Conservation (phyloP, 108 stramenopile species). For the Cyclotella distinguenda region DNA sequence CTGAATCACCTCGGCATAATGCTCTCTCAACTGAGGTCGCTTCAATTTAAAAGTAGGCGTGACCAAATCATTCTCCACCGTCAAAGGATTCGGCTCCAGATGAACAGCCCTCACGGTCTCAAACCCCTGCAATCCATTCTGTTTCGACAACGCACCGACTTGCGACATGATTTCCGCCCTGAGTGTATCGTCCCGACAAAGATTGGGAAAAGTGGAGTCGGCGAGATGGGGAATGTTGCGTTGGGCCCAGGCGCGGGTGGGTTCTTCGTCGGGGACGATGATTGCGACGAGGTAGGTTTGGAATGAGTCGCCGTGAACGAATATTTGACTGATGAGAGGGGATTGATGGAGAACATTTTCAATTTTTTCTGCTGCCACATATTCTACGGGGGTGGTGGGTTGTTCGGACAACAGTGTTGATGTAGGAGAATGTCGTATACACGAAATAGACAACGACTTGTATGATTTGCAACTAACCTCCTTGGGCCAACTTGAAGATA, state of each 20-base stretch:
- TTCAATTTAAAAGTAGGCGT: conserved; percentile 98
- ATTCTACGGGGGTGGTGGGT: conserved; percentile 41
- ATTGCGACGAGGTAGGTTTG: conserved; percentile 89
- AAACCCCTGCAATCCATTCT: conserved; percentile 87
- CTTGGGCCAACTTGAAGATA: conserved; percentile 96
- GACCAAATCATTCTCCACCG: conserved; percentile 80
- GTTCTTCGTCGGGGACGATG: conserved; percentile 93
- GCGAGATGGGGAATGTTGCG: conserved; percentile 21
- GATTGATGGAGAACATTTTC: conserved; percentile 90
- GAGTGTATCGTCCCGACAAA: conserved; percentile 70
- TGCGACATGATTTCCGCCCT: conserved; percentile 62
- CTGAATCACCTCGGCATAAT: conserved; percentile 79
- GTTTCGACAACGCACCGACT: conserved; percentile 60
- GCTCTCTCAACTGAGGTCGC: conserved; percentile 71
- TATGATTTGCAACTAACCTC: conserved; percentile 42
- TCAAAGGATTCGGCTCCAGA: conserved; percentile 76
- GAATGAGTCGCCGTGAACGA: conserved; percentile 94
- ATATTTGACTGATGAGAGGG: conserved; percentile 82
- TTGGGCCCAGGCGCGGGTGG: conserved; percentile 56
- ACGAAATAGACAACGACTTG: neutral
- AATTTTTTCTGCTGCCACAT: conserved; percentile 96
- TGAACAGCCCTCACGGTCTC: conserved; percentile 85
- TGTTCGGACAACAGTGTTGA: conserved; percentile 13
- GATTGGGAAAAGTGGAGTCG: conserved; percentile 55
- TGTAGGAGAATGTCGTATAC: neutral